Evolutionary conservation across 2,329 filamentous ascomycete genomes (phyloP).

Genomic region (Leptographium lundbergii): DNA sequence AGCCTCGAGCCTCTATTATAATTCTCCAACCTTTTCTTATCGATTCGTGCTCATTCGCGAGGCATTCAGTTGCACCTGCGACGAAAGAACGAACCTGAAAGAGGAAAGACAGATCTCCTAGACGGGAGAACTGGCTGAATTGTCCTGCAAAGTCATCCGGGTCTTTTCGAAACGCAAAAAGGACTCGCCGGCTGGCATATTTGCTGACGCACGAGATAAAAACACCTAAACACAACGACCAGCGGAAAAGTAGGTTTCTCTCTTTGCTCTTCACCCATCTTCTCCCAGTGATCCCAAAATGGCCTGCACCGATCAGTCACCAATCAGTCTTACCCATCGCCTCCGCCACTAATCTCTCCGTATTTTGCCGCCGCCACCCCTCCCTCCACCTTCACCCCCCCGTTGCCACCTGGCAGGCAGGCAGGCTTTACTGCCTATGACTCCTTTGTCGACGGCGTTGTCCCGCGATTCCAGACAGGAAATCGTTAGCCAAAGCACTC

Average conservation of each 20-base stretch:
- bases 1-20: neutral
- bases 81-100: constrained; percentile 13
- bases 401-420: constrained; percentile 7
- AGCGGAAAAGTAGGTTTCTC: neutral
- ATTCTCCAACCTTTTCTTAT: neutral
- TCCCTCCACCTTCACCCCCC: neutral
- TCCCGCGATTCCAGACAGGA: too few relatives aligned
- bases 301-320: neutral
- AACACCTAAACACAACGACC: too few relatives aligned
- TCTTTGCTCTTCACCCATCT: neutral
- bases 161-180: too few relatives aligned
- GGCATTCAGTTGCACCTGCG: constrained; percentile 26
- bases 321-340: neutral
- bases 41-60: constrained; percentile 13
- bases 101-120: neutral
- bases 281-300: neutral
- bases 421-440: neutral
- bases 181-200: too few relatives aligned
- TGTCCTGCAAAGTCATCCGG: too few relatives aligned
- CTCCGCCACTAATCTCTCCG: neutral
- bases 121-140: neutral
- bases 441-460: neutral
- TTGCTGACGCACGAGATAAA: too few relatives aligned
- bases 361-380: constrained; percentile 1
- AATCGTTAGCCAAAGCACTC: too few relatives aligned